A percentile compares a stretch with the other conserved stretches of the same genome.
Evolutionary conservation across 495 filamentous ascomycete species (phyloP).

Genomic region (Cercophora newfieldiana): DNA sequence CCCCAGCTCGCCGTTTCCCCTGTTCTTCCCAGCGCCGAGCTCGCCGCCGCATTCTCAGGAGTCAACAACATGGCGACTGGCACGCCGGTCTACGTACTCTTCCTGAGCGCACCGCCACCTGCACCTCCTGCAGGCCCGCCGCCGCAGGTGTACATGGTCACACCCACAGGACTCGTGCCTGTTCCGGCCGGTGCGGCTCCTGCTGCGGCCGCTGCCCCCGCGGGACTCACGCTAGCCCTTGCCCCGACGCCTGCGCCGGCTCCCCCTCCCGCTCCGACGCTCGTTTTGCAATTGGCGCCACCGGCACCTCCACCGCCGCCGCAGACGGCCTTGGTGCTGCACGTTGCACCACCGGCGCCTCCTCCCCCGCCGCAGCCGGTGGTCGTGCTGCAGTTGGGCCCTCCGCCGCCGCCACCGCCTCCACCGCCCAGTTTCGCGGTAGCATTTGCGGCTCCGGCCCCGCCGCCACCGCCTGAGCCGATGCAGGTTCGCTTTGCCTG

Average conservation of each 20-base stretch:
- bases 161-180: neutral
- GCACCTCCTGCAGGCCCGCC: neutral
- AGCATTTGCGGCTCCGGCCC: neutral
- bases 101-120: neutral
- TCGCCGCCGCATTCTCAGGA: neutral
- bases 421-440: neutral
- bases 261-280: conserved; percentile 1
- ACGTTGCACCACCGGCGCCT: conserved; percentile 7
- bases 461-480: neutral
- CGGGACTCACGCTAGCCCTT: neutral
- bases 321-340: neutral
- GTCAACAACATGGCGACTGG: neutral
- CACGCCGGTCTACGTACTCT: neutral
- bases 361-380: conserved; percentile 4
- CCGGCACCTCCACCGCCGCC: conserved; percentile 11
- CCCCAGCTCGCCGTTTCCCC: neutral
- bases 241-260: neutral
- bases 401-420: conserved; percentile 14
- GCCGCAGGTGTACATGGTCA: neutral
- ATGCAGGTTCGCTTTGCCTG: neutral
- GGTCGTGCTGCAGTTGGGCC: neutral
- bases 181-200: neutral
- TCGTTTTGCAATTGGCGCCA: neutral
- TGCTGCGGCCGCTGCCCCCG: neutral
- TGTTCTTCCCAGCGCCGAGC: neutral